A percentile compares a stretch with the other conserved stretches of the same genome.
These are phyloP conservation scores for Exserohilum turcica DNA, from an alignment of 2,329 filamentous ascomycete genomes.

Conservation along the genomic window DNA sequence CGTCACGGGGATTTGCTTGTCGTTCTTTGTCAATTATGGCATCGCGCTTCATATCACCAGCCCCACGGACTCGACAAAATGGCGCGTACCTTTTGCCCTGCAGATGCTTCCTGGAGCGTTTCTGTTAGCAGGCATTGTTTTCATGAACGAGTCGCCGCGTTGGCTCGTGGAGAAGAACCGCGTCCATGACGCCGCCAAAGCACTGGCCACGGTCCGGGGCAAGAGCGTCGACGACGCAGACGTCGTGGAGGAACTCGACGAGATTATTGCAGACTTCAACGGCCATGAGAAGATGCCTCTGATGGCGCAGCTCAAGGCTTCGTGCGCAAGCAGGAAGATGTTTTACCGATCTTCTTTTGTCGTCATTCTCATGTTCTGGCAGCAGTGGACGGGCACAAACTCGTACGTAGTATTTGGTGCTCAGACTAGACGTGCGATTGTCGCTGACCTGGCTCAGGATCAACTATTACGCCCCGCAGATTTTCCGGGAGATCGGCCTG, in stretches of 20 bases:
- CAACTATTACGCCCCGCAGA: conserved; percentile 53
- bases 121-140: conserved; percentile 57
- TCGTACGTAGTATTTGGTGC: background rate
- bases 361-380: conserved; percentile 53
- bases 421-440: background rate
- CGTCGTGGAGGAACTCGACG: conserved; percentile 50
- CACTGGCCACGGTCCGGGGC: conserved; percentile 48
- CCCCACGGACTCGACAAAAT: conserved; percentile 53
- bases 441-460: conserved; percentile 24
- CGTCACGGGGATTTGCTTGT: conserved; percentile 55
- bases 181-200: conserved; percentile 51
- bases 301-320: conserved; percentile 46
- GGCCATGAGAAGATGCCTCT: conserved; percentile 51
- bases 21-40: conserved; percentile 61
- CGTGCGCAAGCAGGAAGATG: conserved; percentile 46
- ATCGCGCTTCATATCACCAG: conserved; percentile 53
- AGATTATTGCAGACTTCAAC: conserved; percentile 51
- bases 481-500: conserved; percentile 52
- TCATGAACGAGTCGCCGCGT: conserved; percentile 59
- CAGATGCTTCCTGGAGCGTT: conserved; percentile 59
- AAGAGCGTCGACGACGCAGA: conserved; percentile 43
- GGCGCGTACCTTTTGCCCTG: conserved; percentile 59
- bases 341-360: conserved; percentile 51
- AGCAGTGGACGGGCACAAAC: conserved; percentile 48
- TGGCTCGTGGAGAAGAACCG: conserved; percentile 61